Evolutionary conservation across 768 basidiomycete species (phyloP).

Genomic region (Trametes sanguinea): DNA sequence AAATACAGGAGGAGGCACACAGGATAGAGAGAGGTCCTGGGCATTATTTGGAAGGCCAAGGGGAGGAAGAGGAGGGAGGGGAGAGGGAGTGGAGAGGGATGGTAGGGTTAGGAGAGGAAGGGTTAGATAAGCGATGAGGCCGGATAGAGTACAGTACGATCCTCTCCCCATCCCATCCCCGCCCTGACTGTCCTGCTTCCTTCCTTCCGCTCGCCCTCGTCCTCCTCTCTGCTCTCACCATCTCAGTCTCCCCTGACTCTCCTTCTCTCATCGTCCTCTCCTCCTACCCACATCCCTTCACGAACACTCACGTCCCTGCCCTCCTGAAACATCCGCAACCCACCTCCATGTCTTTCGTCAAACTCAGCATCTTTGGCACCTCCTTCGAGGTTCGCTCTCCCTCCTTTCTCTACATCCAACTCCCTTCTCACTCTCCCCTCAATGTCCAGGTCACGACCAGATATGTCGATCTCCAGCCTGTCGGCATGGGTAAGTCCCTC

Average conservation of each 20-base stretch:
- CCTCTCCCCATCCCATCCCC: conserved; percentile 3
- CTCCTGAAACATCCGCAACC: neutral
- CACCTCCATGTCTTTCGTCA: conserved; percentile 83
- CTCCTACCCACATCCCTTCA: neutral
- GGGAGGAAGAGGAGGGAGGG: neutral
- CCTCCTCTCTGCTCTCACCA: neutral
- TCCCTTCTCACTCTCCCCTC: neutral
- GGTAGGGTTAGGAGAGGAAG: neutral
- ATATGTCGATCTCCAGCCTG: conserved; percentile 98
- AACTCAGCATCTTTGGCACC: conserved; percentile 97
- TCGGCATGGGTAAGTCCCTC: conserved; percentile 87
- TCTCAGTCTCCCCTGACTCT: neutral
- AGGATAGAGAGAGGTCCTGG: no score
- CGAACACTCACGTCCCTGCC: conserved; percentile 1
- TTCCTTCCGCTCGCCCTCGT: neutral
- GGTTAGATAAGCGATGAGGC: conserved; percentile 18
- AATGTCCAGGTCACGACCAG: conserved; percentile 84
- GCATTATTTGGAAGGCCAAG: no score
- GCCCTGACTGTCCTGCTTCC: neutral
- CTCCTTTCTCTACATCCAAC: neutral
- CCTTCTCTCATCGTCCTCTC: conserved; percentile 6
- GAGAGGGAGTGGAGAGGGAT: neutral
- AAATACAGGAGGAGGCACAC: neutral
- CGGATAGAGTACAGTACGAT: neutral
- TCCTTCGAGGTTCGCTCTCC: conserved; percentile 79